phyloP scores from a whole-genome alignment of 257 asterid species.

The Leptodermis oblonga region DNA sequence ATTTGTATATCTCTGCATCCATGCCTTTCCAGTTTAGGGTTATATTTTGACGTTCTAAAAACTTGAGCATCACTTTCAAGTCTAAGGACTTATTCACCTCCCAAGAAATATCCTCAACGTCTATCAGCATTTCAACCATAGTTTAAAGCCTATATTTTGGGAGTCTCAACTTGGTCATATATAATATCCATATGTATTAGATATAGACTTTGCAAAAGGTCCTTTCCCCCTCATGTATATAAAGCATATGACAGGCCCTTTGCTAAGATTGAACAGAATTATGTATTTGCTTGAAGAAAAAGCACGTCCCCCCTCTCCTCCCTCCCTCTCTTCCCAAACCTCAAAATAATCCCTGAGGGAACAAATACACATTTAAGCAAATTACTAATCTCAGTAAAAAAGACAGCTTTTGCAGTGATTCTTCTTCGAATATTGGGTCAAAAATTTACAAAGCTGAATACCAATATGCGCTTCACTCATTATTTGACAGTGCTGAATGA shows the following conservation, averaged over 20 bases:
- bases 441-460: neutral
- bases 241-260: slow-evolving; percentile 1
- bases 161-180: neutral
- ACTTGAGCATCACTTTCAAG: neutral
- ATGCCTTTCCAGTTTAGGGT: neutral
- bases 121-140: neutral
- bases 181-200: neutral
- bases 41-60: neutral
- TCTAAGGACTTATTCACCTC: neutral
- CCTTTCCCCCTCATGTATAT: neutral
- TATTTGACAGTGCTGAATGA: neutral
- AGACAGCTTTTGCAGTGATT: neutral
- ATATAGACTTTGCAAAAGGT: neutral
- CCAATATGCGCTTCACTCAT: neutral
- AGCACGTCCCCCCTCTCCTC: neutral
- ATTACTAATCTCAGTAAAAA: slow-evolving; percentile 1
- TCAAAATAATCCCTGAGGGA: neutral
- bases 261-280: neutral
- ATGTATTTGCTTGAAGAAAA: neutral
- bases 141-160: neutral
- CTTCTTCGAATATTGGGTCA: neutral
- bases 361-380: neutral
- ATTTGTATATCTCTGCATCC: neutral
- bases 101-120: neutral
- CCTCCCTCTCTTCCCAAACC: neutral